Conservation (phyloP, 345 rosid genomes). For the Gossypioides kirkii region DNA sequence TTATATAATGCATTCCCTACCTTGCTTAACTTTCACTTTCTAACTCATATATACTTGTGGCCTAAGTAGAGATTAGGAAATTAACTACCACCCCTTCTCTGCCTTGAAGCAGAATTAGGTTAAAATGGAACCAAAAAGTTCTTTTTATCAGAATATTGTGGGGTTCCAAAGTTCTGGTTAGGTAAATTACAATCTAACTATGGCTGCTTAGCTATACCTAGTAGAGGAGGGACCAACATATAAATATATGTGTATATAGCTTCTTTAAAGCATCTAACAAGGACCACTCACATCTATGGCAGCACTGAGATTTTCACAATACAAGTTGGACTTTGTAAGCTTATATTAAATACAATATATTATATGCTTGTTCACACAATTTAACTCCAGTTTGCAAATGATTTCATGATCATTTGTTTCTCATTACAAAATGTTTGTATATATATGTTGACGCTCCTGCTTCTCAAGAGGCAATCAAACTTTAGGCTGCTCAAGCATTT, state of each 20-base stretch:
- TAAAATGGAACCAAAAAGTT: neutral
- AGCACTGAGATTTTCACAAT: constrained; percentile 28
- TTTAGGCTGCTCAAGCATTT: neutral
- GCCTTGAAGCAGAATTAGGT: neutral
- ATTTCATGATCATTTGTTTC: neutral
- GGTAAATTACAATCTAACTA: constrained; percentile 17
- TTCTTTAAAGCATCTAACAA: constrained; percentile 52
- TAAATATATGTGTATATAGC: neutral
- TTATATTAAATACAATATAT: neutral
- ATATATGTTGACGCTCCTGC: neutral
- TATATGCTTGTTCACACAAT: neutral
- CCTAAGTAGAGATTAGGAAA: neutral
- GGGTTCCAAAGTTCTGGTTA: constrained; percentile 20
- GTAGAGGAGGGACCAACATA: constrained; percentile 56
- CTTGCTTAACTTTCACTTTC: neutral
- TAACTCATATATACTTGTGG: neutral
- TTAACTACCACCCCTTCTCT: neutral
- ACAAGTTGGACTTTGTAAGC: constrained; percentile 5
- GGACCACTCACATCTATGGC: constrained; percentile 34
- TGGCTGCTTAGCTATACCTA: constrained; percentile 2
- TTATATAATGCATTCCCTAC: constrained; percentile 31
- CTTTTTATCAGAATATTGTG: constrained; percentile 8
- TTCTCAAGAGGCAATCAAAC: neutral
- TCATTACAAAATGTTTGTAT: neutral
- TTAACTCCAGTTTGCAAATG: constrained; percentile 12